Evolutionary conservation across 177 flowering plant species (phyloP), one percentile per base, ranked within the genome.

Genomic region (Vitis hybrid): DNA sequence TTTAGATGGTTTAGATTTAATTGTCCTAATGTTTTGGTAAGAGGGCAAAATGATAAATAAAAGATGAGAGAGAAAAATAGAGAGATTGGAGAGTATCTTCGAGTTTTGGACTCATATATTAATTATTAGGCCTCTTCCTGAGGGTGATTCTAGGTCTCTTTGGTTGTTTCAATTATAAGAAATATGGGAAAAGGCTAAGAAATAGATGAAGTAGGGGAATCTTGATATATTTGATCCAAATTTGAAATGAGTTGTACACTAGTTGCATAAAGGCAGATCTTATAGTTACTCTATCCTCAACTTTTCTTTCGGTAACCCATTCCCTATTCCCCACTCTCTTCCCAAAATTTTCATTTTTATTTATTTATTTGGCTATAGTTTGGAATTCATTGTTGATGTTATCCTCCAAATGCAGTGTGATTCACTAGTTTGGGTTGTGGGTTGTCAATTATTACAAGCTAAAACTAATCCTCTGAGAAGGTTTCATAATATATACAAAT

Each of bases 41-140:
- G 69, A 56, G 69, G 74, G 40, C 30, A 67, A 60, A 48, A 40
- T 18, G 70, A 70, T 60, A 60, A 65, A 11, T 6, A 49, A 2
- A 7, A 27, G 52, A 48, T 6, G 40, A 50, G 49, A 58, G 65
- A 48, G 27, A 59, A 21, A 21, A 21, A 21, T 1, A 21, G 24
- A 10, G 21, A 56, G 6, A n/a, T 5, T 3, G 40, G 40, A 32
- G 40, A 32, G 40, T 32, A 77, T 79, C 82, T 21, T 0, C 73
- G 82, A 86, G 81, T 84, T 84, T 72, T 2, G 80, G 84, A 86
- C 84, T 76, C 76, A 79, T 72, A 82, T 82, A 72, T 68, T 60
- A 65, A 72, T 68, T 21, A 21, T 21, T 56, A 78, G 66, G 21
- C 67, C 55, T 67, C 59, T 55, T 56, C 14, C 40, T 16, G 62